Evolutionary conservation across 2,329 filamentous ascomycete species (phyloP).

Genomic region (Mycosphaerelloides madeirae): DNA sequence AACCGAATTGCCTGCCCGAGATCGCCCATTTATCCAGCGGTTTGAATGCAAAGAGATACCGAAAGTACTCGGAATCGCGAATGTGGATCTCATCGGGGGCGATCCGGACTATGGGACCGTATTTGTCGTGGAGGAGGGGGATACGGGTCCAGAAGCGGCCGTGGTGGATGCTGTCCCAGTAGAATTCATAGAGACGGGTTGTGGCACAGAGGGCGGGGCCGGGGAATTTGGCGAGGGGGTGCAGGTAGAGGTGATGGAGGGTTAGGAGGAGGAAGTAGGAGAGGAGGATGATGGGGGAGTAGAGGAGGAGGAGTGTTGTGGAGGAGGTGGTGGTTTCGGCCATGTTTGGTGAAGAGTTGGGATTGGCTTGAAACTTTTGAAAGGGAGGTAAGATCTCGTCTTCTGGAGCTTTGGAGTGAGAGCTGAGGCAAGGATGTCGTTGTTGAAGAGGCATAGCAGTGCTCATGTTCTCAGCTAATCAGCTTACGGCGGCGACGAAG

Average conservation of each 20-base stretch:
- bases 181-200: conserved; percentile 17
- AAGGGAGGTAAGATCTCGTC: no score
- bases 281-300: neutral
- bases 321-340: neutral
- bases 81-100: conserved; percentile 9
- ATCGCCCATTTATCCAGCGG: conserved; percentile 9
- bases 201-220: conserved; percentile 33
- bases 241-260: conserved; percentile 30
- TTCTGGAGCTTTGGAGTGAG: no score
- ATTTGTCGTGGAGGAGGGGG: conserved; percentile 1
- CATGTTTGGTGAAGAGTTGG: neutral
- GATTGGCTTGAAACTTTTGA: no score
- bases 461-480: no score
- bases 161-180: conserved; percentile 1
- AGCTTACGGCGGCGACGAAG: no score
- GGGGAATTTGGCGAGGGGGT: conserved; percentile 33
- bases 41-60: conserved; percentile 7
- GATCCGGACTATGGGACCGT: conserved; percentile 9
- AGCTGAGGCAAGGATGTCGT: no score
- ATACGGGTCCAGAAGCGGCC: conserved; percentile 4
- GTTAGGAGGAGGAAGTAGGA: neutral
- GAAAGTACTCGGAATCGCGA: conserved; percentile 6
- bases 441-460: no score
- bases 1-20: conserved; percentile 2
- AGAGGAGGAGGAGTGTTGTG: neutral